phyloP scores from a whole-genome alignment of 148 eudicot species.

The Spergularia marina region DNA sequence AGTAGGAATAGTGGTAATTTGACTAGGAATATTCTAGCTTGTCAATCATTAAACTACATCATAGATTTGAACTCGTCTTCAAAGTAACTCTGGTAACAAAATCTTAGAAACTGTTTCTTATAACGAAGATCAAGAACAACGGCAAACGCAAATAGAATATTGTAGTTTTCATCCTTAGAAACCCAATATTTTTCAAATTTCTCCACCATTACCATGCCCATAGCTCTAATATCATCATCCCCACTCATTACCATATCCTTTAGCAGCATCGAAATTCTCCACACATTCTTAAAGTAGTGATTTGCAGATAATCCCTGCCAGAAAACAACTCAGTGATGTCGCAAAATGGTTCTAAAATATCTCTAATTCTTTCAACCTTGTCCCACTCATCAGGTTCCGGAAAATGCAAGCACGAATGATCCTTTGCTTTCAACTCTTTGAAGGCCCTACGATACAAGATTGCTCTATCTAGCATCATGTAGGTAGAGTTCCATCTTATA shows the following conservation, averaged over 20 bases:
- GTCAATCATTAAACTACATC: background rate
- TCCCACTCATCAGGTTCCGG: background rate
- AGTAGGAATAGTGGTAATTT: no score
- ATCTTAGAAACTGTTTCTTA: no score
- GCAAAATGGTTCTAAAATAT: conserved; percentile 8
- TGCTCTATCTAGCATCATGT: conserved; percentile 19
- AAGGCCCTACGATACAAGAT: conserved; percentile 17
- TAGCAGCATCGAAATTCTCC: conserved; percentile 5
- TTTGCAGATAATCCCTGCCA: no score
- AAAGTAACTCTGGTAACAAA: no score
- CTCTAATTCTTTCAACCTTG: background rate
- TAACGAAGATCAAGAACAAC: background rate
- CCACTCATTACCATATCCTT: background rate
- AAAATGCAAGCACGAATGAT: background rate
- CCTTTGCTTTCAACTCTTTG: background rate
- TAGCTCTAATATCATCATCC: background rate
- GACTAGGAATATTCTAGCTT: no score
- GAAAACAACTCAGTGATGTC: no score
- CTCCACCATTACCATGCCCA: background rate
- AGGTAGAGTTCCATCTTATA: conserved; percentile 30
- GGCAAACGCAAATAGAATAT: background rate
- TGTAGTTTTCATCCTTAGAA: background rate
- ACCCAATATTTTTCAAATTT: conserved; percentile 19
- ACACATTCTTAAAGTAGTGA: background rate
- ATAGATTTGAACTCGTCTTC: no score